A percentile compares a stretch with the other conserved stretches of the same genome.
Conservation (phyloP, 2,329 filamentous ascomycete genomes). For the Hortaea sp. region DNA sequence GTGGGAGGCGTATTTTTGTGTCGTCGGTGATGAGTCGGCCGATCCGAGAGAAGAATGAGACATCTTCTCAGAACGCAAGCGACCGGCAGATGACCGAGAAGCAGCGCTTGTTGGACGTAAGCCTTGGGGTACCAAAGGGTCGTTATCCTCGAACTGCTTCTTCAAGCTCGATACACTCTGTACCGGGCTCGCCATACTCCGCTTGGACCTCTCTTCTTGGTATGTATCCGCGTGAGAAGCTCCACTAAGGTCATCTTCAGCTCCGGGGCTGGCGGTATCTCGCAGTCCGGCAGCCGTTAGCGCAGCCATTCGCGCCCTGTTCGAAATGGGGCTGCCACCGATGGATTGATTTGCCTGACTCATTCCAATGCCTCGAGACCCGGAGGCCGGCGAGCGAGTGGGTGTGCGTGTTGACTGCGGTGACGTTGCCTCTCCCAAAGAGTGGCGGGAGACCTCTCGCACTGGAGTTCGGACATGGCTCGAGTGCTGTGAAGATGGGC, state of each 20-base stretch:
- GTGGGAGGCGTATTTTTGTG: slow-evolving; percentile 35
- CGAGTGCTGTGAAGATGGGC: slow-evolving; percentile 53
- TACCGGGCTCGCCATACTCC: slow-evolving; percentile 56
- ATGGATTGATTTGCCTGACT: slow-evolving; percentile 52
- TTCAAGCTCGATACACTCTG: slow-evolving; percentile 71
- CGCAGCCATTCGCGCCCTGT: slow-evolving; percentile 26
- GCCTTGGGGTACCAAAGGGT: slow-evolving; percentile 23
- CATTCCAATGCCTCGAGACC: slow-evolving; percentile 52
- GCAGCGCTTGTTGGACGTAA: slow-evolving; percentile 22
- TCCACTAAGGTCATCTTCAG: slow-evolving; percentile 49
- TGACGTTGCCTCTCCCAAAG: slow-evolving; percentile 44
- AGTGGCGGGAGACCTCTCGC: slow-evolving; percentile 53
- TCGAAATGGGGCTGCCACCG: slow-evolving; percentile 28
- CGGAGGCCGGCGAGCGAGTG: slow-evolving; percentile 44
- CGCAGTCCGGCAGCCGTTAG: slow-evolving; percentile 31
- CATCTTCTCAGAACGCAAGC: slow-evolving; percentile 38
- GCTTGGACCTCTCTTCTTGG: slow-evolving; percentile 12
- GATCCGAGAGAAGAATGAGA: slow-evolving; percentile 52
- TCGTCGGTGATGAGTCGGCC: slow-evolving; percentile 48
- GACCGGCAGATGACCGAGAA: slow-evolving; percentile 50
- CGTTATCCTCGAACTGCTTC: slow-evolving; percentile 50
- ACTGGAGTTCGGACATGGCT: slow-evolving; percentile 45
- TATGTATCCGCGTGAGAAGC: slow-evolving; percentile 37
- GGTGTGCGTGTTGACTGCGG: slow-evolving; percentile 49
- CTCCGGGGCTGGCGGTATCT: slow-evolving; percentile 32